Evolutionary conservation across 2,329 filamentous ascomycete species (phyloP).

Genomic region (Pleomassaria siparia): DNA sequence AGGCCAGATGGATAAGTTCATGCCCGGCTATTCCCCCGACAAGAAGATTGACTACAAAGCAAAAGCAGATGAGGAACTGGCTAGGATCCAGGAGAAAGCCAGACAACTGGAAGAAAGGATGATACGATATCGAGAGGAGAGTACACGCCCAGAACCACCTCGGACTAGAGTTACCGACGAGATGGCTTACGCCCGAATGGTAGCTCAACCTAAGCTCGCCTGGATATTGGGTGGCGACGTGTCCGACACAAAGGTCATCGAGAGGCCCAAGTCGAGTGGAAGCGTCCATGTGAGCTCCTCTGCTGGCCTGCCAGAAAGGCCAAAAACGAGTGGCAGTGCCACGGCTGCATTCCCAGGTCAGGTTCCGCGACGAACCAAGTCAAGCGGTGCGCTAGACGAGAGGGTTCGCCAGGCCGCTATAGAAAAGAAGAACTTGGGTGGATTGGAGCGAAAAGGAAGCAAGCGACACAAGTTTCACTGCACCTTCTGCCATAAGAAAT

Average conservation of each 20-base stretch:
- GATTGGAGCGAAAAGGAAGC: constrained; percentile 14
- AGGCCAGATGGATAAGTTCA: constrained; percentile 16
- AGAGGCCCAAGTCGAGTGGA: constrained; percentile 17
- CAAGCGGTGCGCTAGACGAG: constrained; percentile 18
- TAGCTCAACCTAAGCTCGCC: constrained; percentile 23
- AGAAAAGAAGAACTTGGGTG: not conserved
- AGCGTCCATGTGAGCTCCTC: constrained; percentile 9
- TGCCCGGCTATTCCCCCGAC: constrained; percentile 14
- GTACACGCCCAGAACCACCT: constrained; percentile 3
- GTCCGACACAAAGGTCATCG: constrained; percentile 11
- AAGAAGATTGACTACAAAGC: constrained; percentile 15
- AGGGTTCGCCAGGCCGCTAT: constrained; percentile 5
- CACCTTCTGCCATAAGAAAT: constrained; percentile 29
- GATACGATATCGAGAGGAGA: constrained; percentile 12
- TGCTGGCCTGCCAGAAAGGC: constrained; percentile 10
- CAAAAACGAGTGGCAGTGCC: constrained; percentile 12
- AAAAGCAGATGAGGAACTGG: constrained; percentile 21
- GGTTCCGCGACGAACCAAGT: constrained; percentile 14
- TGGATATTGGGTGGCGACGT: constrained; percentile 23
- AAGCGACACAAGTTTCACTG: constrained; percentile 25
- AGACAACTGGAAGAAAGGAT: constrained; percentile 17
- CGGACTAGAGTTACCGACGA: constrained; percentile 18
- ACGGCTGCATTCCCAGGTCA: constrained; percentile 2
- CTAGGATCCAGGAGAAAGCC: constrained; percentile 20
- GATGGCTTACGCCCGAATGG: constrained; percentile 24